A percentile compares a stretch with the other conserved stretches of the same genome.
Evolutionary conservation across 164 flowering plant genomes (phyloP).

Genomic region (Liriodendron chinense): DNA sequence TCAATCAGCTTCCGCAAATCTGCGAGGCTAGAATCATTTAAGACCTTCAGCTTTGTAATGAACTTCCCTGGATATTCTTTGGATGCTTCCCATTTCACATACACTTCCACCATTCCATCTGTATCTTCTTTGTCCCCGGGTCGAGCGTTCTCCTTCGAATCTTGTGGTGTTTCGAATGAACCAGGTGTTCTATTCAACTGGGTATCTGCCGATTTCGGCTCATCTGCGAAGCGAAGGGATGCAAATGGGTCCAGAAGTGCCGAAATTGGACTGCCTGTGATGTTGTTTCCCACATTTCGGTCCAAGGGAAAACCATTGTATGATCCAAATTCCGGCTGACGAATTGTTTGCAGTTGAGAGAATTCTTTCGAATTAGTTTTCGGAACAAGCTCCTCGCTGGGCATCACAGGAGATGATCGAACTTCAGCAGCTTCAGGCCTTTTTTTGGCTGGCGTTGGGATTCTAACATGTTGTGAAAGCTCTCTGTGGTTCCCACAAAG

Average conservation of each 20-base stretch:
- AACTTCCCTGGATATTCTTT: conserved; percentile 61
- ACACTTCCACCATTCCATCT: conserved; percentile 39
- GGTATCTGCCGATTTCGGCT: conserved; percentile 15
- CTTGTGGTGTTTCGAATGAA: conserved; percentile 10
- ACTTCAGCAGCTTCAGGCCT: conserved; percentile 24
- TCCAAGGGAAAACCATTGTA: conserved; percentile 9
- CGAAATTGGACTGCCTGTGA: conserved; percentile 2
- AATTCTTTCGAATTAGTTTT: conserved; percentile 22
- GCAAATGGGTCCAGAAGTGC: conserved; percentile 10
- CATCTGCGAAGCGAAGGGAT: conserved; percentile 11
- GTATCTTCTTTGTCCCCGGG: conserved; percentile 21
- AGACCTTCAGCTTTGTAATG: conserved; percentile 51
- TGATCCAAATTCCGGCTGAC: conserved; percentile 13
- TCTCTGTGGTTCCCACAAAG: conserved; percentile 94
- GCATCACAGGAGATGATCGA: conserved; percentile 13
- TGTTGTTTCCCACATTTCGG: conserved; percentile 9
- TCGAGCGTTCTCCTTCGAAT: conserved; percentile 43
- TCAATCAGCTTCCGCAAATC: conserved; percentile 69
- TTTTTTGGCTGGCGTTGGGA: conserved; percentile 28
- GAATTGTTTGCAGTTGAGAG: conserved; percentile 7
- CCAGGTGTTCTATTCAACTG: conserved; percentile 11
- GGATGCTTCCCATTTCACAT: conserved; percentile 79
- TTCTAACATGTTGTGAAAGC: conserved; percentile 46
- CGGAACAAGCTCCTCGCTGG: conserved; percentile 17
- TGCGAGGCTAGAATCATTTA: conserved; percentile 53